A percentile compares a stretch with the other conserved stretches of the same genome.
phyloP scores from a whole-genome alignment of 2,329 filamentous ascomycete species.

The Apiospora saccharicola region DNA sequence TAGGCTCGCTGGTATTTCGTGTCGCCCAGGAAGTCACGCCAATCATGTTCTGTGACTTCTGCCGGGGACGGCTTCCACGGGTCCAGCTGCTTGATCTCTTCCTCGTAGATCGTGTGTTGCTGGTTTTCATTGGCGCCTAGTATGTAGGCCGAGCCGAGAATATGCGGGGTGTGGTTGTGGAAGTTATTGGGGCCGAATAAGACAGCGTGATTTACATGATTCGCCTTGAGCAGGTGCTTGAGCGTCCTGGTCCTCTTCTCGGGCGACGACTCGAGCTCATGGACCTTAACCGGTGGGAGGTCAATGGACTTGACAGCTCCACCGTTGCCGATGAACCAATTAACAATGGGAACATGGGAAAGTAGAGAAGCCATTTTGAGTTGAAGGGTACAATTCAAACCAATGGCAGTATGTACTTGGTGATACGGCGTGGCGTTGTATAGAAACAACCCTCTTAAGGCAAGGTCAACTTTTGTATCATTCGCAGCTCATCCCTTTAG shows the following conservation, averaged over 20 bases:
- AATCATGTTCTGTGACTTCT: constrained; percentile 84
- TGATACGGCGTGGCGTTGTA: neutral
- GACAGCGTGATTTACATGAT: constrained; percentile 89
- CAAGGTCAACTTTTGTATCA: neutral
- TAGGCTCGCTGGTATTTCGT: constrained; percentile 86
- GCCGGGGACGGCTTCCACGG: constrained; percentile 84
- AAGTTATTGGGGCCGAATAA: constrained; percentile 77
- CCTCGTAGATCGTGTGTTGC: constrained; percentile 82
- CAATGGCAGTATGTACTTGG: neutral
- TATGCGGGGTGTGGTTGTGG: constrained; percentile 85
- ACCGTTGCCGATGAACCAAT: constrained; percentile 44
- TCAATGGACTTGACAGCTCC: constrained; percentile 50
- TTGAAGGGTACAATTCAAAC: neutral
- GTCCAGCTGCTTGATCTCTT: constrained; percentile 74
- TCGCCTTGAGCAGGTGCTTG: constrained; percentile 89
- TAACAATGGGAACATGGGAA: constrained; percentile 51
- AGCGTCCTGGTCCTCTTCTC: constrained; percentile 84
- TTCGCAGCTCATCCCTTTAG: neutral
- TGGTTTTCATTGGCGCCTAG: constrained; percentile 78
- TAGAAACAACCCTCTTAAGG: neutral
- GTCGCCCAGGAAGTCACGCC: constrained; percentile 84
- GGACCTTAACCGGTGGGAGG: constrained; percentile 73
- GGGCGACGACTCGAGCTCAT: constrained; percentile 80
- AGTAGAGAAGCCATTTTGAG: constrained; percentile 48
- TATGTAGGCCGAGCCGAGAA: constrained; percentile 85